Evolutionary conservation across 208 protist species (phyloP).

Genomic region (Leishmania lainsoni): DNA sequence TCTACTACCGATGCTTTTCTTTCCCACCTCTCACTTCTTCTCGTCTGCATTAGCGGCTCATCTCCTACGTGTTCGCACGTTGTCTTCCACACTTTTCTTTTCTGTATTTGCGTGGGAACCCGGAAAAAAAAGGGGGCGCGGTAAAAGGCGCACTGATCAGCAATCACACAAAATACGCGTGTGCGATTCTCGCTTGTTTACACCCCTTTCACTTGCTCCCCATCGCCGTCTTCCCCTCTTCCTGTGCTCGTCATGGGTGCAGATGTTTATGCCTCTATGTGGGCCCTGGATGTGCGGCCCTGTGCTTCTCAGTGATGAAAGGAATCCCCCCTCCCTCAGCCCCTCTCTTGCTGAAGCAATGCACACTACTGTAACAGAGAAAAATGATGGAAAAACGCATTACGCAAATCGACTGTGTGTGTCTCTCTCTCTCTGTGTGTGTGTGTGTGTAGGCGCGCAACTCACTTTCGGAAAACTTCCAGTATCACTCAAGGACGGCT

Average conservation of each 20-base stretch:
- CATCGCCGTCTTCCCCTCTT: not conserved
- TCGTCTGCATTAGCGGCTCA: too few relatives aligned
- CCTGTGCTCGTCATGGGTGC: not conserved
- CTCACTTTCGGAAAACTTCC: not conserved
- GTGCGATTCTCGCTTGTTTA: not conserved
- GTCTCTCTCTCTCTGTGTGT: too few relatives aligned
- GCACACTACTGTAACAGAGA: not conserved
- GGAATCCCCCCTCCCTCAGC: not conserved
- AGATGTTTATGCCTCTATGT: not conserved
- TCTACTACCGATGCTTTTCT: not conserved
- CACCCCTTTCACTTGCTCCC: not conserved
- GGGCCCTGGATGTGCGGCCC: not conserved
- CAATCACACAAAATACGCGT: not conserved
- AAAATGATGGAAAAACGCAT: not conserved
- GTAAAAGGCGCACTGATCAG: not conserved
- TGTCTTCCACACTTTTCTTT: not conserved
- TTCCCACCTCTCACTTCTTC: too few relatives aligned
- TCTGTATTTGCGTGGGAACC: not conserved
- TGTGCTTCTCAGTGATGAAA: not conserved
- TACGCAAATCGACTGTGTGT: not conserved
- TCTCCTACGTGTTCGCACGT: too few relatives aligned
- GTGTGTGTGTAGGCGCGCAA: not conserved
- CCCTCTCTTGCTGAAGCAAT: not conserved
- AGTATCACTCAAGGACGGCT: not conserved
- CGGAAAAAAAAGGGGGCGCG: not conserved